Evolutionary conservation across 2,329 filamentous ascomycete genomes (phyloP).

Genomic region (Aureobasidium namibiae): DNA sequence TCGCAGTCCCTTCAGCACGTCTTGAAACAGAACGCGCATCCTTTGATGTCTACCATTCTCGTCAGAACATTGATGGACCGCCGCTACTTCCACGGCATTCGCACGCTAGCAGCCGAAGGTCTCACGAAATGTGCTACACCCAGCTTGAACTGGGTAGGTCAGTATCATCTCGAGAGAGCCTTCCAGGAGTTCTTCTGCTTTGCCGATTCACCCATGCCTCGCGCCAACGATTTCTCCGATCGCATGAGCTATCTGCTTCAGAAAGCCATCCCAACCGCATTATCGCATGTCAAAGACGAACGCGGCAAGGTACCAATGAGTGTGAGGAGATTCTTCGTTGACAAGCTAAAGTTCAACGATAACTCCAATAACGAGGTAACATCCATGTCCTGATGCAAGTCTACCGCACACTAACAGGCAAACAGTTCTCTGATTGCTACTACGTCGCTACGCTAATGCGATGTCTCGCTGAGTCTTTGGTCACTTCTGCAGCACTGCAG

Average conservation of each 20-base stretch:
- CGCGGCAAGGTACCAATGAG: constrained; percentile 69
- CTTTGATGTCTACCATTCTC: constrained; percentile 80
- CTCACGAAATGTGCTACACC: constrained; percentile 69
- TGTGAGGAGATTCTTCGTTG: constrained; percentile 76
- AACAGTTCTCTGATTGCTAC: constrained; percentile 71
- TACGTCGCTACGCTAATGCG: constrained; percentile 77
- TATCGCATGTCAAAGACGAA: constrained; percentile 67
- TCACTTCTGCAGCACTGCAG: constrained; percentile 25
- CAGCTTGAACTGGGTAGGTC: constrained; percentile 65
- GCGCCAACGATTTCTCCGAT: constrained; percentile 86
- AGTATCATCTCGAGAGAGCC: constrained; percentile 74
- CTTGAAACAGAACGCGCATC: constrained; percentile 57
- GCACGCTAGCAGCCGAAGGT: constrained; percentile 72
- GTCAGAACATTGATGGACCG: constrained; percentile 82
- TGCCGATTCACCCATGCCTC: constrained; percentile 66
- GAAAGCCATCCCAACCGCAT: constrained; percentile 70
- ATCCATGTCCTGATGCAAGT: neutral
- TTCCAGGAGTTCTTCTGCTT: constrained; percentile 87
- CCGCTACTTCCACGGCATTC: constrained; percentile 89
- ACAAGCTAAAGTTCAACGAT: constrained; percentile 88
- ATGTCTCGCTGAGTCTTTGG: constrained; percentile 49
- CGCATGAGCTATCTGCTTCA: constrained; percentile 79
- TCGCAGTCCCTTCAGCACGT: constrained; percentile 65
- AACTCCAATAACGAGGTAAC: constrained; percentile 69
- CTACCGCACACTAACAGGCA: constrained; percentile 7